Base-by-base conservation (phyloP, 2,329 filamentous ascomycete species). In the Trichothecium roseum region DNA sequence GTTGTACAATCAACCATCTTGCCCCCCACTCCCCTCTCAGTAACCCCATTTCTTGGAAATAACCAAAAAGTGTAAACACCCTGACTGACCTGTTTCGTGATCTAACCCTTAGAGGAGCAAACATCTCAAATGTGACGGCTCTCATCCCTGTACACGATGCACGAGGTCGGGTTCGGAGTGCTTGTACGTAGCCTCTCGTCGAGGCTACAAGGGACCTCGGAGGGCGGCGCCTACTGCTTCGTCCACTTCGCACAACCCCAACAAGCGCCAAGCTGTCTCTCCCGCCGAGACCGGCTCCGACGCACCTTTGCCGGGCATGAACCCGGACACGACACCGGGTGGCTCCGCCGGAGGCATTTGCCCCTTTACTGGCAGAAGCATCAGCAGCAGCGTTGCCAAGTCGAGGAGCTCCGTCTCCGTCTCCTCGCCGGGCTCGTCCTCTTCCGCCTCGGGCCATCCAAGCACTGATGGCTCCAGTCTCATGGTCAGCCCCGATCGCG, bases 91-190 rank as follows among this genome's bases (percentile, higher is more conserved):
- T n/a, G n/a, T n/a, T n/a, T n/a, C n/a, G n/a, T n/a, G n/a, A n/a
- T n/a, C n/a, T n/a, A n/a, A n/a, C n/a, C n/a, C n/a, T n/a, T n/a
- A 77, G 72, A 65, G 73, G 35, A 60, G 52, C 43, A 76, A 84
- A 50, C 84, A 88, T 55, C 67, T 87, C 33, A 88, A 85, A 53
- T 88, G 83, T 52, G 80, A 87, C 54, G 81, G 81, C 18, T 59
- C 64, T 27, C 77, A 60, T 22, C 82, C 83, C 10, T 88, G 84
- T 57, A 68, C 72, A 32, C 75, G 84, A 36, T 88, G 83, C 55
- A 59, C 60, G 16, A 57, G 63, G 34, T 68, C 70, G 32, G 69
- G 70, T 37, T 60, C 67, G 14, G 67, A 78, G 32, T 89, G 84
- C 54, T 60, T 77, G 49, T 87, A 85, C 52, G 74, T 84, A 33